These are phyloP conservation scores for Sporodiniella umbellata DNA, from an alignment of 371 early-diverging fungal species.

Conservation along the genomic window DNA sequence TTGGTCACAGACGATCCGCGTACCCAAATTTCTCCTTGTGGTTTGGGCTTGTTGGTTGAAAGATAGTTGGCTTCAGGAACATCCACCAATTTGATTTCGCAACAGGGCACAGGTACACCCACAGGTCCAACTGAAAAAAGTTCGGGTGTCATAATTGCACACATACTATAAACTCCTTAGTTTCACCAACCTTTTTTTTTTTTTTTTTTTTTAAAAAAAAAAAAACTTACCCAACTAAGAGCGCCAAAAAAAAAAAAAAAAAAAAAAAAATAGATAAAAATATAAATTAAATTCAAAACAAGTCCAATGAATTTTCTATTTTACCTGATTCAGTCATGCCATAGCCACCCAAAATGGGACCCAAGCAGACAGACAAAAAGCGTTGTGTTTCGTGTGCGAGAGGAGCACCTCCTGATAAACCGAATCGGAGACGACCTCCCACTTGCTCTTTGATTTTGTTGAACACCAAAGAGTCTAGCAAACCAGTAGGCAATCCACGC, in stretches of 20 bases:
- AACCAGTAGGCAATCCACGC: slow-evolving; percentile 51
- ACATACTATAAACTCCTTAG: slow-evolving; percentile 40
- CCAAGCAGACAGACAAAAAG: slow-evolving; percentile 66
- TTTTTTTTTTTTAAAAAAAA: not conserved
- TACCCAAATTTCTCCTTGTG: slow-evolving; percentile 86
- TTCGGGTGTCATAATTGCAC: slow-evolving; percentile 61
- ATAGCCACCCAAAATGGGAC: slow-evolving; percentile 75
- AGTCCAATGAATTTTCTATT: too few relatives aligned
- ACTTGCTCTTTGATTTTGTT: slow-evolving; percentile 68
- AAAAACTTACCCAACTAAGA: slow-evolving; percentile 7
- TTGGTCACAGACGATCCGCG: slow-evolving; percentile 74
- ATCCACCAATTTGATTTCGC: slow-evolving; percentile 88
- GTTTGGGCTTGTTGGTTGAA: slow-evolving; percentile 60
- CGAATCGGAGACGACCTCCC: slow-evolving; percentile 75
- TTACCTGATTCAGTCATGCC: slow-evolving; percentile 43
- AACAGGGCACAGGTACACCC: slow-evolving; percentile 82
- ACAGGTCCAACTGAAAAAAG: slow-evolving; percentile 62
- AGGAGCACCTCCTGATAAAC: slow-evolving; percentile 84
- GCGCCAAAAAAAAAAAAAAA: not conserved
- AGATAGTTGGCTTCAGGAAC: slow-evolving; percentile 78
- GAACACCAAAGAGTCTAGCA: slow-evolving; percentile 75
- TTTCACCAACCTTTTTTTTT: slow-evolving; percentile 2
- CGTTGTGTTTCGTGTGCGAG: slow-evolving; percentile 65
- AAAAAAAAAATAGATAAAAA: not conserved
- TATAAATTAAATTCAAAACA: not conserved